phyloP scores from a whole-genome alignment of 345 rosid species.

The Bruguiera sexangula region DNA sequence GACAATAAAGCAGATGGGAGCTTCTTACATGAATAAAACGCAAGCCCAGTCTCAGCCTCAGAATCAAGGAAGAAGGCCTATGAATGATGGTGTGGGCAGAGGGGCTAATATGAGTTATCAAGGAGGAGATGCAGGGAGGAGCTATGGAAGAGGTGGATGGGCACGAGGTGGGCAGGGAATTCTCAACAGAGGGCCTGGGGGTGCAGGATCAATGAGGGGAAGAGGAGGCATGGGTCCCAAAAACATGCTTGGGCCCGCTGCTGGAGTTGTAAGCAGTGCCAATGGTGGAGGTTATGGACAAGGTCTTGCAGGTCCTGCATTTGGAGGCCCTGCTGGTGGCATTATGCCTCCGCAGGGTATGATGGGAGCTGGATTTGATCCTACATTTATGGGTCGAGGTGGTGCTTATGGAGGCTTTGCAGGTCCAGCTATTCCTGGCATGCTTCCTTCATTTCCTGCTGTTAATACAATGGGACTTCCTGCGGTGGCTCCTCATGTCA shows the following conservation, averaged over 20 bases:
- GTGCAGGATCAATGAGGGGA: conserved; percentile 68
- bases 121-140: conserved; percentile 63
- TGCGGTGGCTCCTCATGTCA: conserved; percentile 85
- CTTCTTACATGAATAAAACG: conserved; percentile 3
- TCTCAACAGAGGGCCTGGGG: conserved; percentile 41
- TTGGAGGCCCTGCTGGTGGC: conserved; percentile 58
- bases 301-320: conserved; percentile 57
- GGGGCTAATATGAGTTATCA: conserved; percentile 49
- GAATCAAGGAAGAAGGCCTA: conserved; percentile 58
- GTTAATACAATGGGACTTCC: conserved; percentile 66
- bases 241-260: conserved; percentile 57
- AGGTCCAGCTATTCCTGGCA: conserved; percentile 55
- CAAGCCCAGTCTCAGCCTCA: conserved; percentile 53
- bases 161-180: conserved; percentile 50
- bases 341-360: conserved; percentile 65
- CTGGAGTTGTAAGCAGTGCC: conserved; percentile 50
- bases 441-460: conserved; percentile 61
- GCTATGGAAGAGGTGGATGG: conserved; percentile 67
- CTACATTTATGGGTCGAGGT: conserved; percentile 76
- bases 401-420: conserved; percentile 76
- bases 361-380: conserved; percentile 81
- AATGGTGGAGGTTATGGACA: conserved; percentile 57
- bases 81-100: conserved; percentile 47
- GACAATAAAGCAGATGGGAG: conserved; percentile 63
- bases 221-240: conserved; percentile 68